Base-by-base conservation (phyloP, 306 rosid genomes). In the Cajanus cajan region DNA sequence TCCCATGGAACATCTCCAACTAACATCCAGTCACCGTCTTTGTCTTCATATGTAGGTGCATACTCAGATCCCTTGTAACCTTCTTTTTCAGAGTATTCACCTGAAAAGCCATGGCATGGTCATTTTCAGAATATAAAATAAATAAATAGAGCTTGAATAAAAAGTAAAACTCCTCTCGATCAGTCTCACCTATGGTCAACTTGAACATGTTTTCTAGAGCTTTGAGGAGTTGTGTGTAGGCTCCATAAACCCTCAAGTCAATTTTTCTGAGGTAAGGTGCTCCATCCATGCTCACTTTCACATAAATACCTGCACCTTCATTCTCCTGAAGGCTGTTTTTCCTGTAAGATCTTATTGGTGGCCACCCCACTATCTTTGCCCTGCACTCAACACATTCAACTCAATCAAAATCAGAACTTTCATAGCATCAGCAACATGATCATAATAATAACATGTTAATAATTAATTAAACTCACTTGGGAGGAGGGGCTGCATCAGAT, bases 1-100 rank as follows among this genome's bases (percentile, higher is more conserved):
- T 94, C 90, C 98, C 97, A 94, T 50, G 95, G 98, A 86, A 94
- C 98, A 87, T 94, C 98, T 86, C 97, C 98, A 72, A 92, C 94
- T 28, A 94, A 88, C 98, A 94, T 94, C 98, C 93, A 94, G 31
- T 94, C 98, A 40, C 94, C 97, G 51, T 94, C 98, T 82, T 89
- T 94, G 83, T 94, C 98, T 78, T 94, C 92, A 67, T 94, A 94
- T 22, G 98, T 94, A 24, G 98, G 98, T 75, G 73, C 93, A 83
- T 71, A 90, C 34, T 92, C 94, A 41, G 97, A 94, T 71, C 96
- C 98, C 74, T 92, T 90, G 59, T 90, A 94, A 44, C 96, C 96
- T 73, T 94, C 97, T 78, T 94, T 90, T 71, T 94, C 98, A 4
- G 92, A 87, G 74, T 92, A 94, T 64, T 82, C 87, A 19, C 96